Evolutionary conservation across 2,329 filamentous ascomycete species (phyloP), one percentile per base, ranked within the genome.

Genomic region (Microdochium trichocladiopsis): DNA sequence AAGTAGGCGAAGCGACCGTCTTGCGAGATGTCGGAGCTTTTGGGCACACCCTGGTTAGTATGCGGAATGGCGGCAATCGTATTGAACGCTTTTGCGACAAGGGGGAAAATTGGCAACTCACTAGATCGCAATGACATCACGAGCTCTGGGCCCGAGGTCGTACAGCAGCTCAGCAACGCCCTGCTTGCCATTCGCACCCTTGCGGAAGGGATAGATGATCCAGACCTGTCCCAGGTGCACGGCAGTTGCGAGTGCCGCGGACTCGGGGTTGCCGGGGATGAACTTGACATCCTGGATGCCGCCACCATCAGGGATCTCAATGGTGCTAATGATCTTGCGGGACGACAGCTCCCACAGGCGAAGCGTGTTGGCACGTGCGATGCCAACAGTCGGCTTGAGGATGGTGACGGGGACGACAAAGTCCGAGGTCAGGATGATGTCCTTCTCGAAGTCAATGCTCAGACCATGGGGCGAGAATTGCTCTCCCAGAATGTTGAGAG

Each of bases 221-320:
- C 81, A 85, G 57, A 84, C 78, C 59, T 84, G 74, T 10, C 80
- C 81, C 2, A 77, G 73, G 28, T 76, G 73, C 21, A 84, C 80
- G 16, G 82, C 80, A 12, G 80, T 83, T 9, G 81, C 80, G 23
- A 84, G 68, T 11, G 80, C 81, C 28, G 80, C 81, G 31, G 69
- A 70, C 56, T 84, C 80, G 6, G 69, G 61, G 69, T 84, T 79
- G 9, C 78, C 77, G 1, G 81, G 82, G 55, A 84, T 84, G 67
- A 84, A 83, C 64, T 85, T 85, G 60, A 85, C 77, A 56, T 85
- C 81, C 60, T 84, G 80, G 50, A 84, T 84, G 55, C 81, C 81
- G 41, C 73, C 72, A 33, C 79, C 78, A 49, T 80, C 61, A 22
- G 81, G 81, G 53, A 86, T 83, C 12, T 73, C 79, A 55, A 84